Evolutionary conservation across 1,284 basidiomycete species (phyloP), one percentile per base, ranked within the genome.

Genomic region (Earliella scabrosa): DNA sequence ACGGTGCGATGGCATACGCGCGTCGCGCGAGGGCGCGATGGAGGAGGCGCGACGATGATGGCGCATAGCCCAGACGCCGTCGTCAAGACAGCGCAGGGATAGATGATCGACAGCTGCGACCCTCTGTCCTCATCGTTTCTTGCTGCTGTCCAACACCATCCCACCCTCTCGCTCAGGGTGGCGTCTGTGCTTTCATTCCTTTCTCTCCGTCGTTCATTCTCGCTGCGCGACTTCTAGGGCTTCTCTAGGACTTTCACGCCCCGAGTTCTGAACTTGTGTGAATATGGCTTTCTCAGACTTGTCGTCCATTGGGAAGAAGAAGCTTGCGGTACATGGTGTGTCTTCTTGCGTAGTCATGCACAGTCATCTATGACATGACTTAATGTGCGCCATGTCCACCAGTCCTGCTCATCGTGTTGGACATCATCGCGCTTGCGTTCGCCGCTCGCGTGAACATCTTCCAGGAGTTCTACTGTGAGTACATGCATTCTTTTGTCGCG

Each of bases 401-500:
- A 58, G 55, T 54, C 45, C 36, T 60, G 18, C 63, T 85, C 50
- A 73, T 81, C 51, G 47, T 81, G 36, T 64, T 81, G 52, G 79
- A 83, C 61, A 69, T 81, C 49, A 58, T 81, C 41, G 81, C 82
- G n/a, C 72, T 86, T 32, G 82, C 74, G 13, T 74, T 85, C 54
- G 74, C 83, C 3, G 71, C 79, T 13, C 74, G 76, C 48, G 79
- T 86, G 39, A 85, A 85, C 67, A 67, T 73, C 20, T 85, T 81
- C 65, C 81, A 83, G 63, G 79, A 82, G 27, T 86, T 80, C 66
- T 86, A 81, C 71, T 86, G 83, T 85, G 62, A 63, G 80, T 71
- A 10, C 14, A 2, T 20, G 16, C 20, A 5, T 47, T 44, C 26
- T 44, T 58, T 32, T 53, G 4, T n/a, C 46, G 14, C 11, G 21